Conservation (phyloP, 2,329 filamentous ascomycete species). For the Trichoderma polysporum region DNA sequence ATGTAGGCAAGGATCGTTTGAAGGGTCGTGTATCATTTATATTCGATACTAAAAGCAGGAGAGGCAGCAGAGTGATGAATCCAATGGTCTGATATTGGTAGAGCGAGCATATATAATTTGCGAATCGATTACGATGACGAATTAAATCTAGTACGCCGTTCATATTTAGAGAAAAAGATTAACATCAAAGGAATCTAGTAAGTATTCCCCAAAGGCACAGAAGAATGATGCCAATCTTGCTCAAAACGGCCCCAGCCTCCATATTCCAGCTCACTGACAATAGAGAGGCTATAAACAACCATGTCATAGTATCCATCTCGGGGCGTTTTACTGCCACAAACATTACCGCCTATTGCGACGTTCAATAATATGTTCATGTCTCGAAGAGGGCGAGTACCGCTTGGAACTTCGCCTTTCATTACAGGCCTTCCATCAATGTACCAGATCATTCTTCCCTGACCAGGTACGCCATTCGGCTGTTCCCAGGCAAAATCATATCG, state of each 20-base stretch:
- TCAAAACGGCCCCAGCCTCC: constrained; percentile 58
- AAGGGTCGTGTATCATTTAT: not conserved
- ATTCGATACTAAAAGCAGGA: not conserved
- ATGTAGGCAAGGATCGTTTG: not conserved
- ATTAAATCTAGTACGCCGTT: too few species aligned
- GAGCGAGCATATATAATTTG: not conserved
- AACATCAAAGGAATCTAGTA: constrained; percentile 27
- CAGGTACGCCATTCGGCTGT: constrained; percentile 42
- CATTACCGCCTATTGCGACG: constrained; percentile 62
- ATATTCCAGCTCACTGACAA: constrained; percentile 50
- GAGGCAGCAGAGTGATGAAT: too few species aligned
- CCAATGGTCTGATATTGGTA: not conserved
- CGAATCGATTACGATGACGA: too few species aligned
- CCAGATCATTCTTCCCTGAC: constrained; percentile 54
- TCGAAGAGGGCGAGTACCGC: constrained; percentile 52
- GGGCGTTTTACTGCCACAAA: constrained; percentile 53
- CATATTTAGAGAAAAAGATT: too few species aligned
- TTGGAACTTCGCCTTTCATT: constrained; percentile 56
- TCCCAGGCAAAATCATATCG: constrained; percentile 59
- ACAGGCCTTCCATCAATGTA: constrained; percentile 57
- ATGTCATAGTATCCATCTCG: constrained; percentile 56
- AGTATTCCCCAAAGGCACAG: constrained; percentile 33
- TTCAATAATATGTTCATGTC: constrained; percentile 59
- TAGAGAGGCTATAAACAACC: constrained; percentile 51
- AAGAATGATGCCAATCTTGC: constrained; percentile 44